Percentiles rank a stretch among this genome's conserved stretches.
These are phyloP conservation scores for Arthrocladium fulminans DNA, from an alignment of 2,329 filamentous ascomycete genomes.

Conservation along the genomic window DNA sequence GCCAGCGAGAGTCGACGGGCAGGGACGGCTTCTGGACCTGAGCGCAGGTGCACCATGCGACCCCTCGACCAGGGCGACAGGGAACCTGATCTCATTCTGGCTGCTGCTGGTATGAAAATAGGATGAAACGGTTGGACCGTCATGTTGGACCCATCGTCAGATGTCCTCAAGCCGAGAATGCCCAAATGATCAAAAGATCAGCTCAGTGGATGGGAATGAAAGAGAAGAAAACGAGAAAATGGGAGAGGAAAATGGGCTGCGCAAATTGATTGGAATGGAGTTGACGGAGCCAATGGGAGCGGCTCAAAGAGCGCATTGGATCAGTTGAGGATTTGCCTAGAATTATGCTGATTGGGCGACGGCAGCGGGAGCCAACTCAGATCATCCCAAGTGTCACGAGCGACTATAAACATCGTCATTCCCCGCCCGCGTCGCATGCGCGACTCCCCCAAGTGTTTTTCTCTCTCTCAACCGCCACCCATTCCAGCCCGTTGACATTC, in stretches of 20 bases:
- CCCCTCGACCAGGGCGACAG: no score
- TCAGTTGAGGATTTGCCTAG: slow-evolving; percentile 1
- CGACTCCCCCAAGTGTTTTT: slow-evolving; percentile 25
- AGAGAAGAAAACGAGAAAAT: slow-evolving; percentile 11
- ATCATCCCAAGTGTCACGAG: slow-evolving; percentile 15
- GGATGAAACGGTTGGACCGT: no score
- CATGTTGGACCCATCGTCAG: background rate
- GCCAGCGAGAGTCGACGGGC: no score
- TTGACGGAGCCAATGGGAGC: slow-evolving; percentile 10
- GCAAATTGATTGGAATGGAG: slow-evolving; percentile 1
- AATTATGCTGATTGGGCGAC: slow-evolving; percentile 16
- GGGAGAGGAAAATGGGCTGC: slow-evolving; percentile 12
- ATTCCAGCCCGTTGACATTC: slow-evolving; percentile 9
- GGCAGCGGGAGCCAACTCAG: slow-evolving; percentile 9
- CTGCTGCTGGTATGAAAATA: no score
- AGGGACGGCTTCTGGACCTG: no score
- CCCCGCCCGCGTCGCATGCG: slow-evolving; percentile 30
- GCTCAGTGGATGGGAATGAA: slow-evolving; percentile 19
- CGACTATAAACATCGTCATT: slow-evolving; percentile 26
- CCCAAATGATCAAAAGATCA: slow-evolving; percentile 9
- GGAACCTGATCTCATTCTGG: no score
- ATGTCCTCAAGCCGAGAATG: background rate
- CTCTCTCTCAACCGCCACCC: slow-evolving; percentile 11
- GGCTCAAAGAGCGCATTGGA: background rate
- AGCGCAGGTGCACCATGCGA: no score